Conservation (phyloP, 2,329 filamentous ascomycete genomes). For the Fusarium sp. region DNA sequence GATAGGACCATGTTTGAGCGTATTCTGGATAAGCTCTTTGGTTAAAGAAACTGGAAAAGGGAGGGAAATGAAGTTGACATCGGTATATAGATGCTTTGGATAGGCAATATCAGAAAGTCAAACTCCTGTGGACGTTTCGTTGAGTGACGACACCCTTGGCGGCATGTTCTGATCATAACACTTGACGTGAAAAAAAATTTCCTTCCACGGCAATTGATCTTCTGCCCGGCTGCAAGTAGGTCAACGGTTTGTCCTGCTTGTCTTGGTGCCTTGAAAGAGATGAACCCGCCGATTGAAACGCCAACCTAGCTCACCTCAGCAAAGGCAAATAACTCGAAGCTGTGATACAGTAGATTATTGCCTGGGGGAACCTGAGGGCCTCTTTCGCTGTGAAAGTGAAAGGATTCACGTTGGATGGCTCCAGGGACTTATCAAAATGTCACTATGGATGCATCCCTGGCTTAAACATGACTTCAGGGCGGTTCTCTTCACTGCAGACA, state of each 20-base stretch:
- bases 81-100: neutral
- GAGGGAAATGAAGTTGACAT: neutral
- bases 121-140: neutral
- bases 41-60: neutral
- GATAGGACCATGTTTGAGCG: slow-evolving; percentile 35
- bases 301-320: neutral
- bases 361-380: neutral
- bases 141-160: neutral
- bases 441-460: neutral
- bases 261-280: neutral
- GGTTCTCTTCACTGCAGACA: neutral
- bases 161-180: neutral
- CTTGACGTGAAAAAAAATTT: neutral
- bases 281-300: neutral
- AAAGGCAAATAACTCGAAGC: neutral
- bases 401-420: neutral
- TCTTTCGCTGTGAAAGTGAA: neutral
- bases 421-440: too few relatives aligned
- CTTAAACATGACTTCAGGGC: neutral
- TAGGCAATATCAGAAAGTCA: neutral
- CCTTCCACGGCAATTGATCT: neutral
- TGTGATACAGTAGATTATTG: neutral
- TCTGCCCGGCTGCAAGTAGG: neutral
- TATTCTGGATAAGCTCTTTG: slow-evolving; percentile 35
- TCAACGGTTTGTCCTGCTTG: neutral